Evolutionary conservation across 257 asterid species (phyloP), one percentile per base, ranked within the genome.

Genomic region (Pogostemon cablin): DNA sequence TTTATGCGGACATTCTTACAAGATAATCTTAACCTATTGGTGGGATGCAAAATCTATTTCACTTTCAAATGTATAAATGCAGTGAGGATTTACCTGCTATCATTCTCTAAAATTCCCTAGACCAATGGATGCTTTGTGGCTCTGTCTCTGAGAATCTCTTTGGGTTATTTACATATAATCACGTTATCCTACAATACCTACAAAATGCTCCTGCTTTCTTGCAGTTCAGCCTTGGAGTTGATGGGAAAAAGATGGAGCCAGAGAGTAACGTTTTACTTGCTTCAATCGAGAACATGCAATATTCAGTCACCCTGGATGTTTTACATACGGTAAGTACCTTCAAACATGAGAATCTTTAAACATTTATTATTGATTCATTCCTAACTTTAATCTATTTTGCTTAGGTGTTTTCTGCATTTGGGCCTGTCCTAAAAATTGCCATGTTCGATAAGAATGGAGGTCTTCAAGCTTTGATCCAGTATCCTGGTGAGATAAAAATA

Each of bases 251-350:
- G 71, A 47, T 89, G 80, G 99, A 93, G 77, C 90, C 96, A 10
- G 98, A 91, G 81, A 93, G 99, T 80, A 93, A 93, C 81, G 99
- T 93, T 69, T 90, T 93, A 66, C 98, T 93, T 72, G 99, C 99
- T 65, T 89, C 99, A 7, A 89, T 93, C 10, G 99, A 93, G 79
- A 93, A 93, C 86, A 93, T 93, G 99, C 99, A 93, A 74, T 93
- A 93, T 83, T 86, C 93, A 25, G 97, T 93, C 56, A 93, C 98
- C 71, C 81, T 93, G 88, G 98, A 93, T 71, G 92, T 91, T 52
- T 63, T 93, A 50, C 91, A 91, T 70, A 85, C 81, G 91, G 98
- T 93, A 84, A 71, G 72, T 41, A 62, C 71, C 65, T 72, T 77
- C 48, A 49, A 62, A 59, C 54, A n/a, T 64, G 68, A 63, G 73